Evolutionary conservation across 2,329 filamentous ascomycete genomes (phyloP).

Genomic region (Pestalotiopsis sp.): DNA sequence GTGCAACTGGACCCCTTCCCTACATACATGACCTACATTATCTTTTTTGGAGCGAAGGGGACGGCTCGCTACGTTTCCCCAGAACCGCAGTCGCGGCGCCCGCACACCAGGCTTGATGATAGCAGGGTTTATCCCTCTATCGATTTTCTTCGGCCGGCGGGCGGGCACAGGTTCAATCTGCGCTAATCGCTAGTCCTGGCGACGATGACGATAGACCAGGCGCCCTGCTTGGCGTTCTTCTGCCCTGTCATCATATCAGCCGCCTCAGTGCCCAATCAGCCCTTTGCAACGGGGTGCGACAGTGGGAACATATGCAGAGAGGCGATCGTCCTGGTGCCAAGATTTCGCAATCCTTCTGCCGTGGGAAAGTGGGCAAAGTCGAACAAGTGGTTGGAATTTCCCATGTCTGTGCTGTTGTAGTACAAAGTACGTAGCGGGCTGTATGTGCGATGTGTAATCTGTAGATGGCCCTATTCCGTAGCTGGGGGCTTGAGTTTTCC

Average conservation of each 20-base stretch:
- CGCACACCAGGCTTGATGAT: not conserved
- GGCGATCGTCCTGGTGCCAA: no score
- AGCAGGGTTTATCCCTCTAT: conserved; percentile 11
- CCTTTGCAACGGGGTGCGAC: not conserved
- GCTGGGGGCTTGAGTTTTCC: not conserved
- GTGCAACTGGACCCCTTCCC: not conserved
- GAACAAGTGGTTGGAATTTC: no score
- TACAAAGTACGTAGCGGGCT: no score
- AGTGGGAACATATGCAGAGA: no score
- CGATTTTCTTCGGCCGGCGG: not conserved
- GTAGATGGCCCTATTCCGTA: not conserved
- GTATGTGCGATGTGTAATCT: not conserved
- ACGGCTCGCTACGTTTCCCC: conserved; percentile 9
- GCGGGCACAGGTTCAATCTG: not conserved
- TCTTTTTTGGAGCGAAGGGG: not conserved
- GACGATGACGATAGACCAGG: not conserved
- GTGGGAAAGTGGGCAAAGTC: no score
- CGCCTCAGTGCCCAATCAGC: not conserved
- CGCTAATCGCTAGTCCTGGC: not conserved
- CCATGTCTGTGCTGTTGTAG: no score
- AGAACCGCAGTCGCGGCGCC: not conserved
- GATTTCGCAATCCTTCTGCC: no score
- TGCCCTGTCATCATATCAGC: not conserved
- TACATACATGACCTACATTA: not conserved
- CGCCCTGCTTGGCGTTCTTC: not conserved